Percentiles rank a stretch among this genome's conserved stretches.
Evolutionary conservation across 2,329 filamentous ascomycete genomes (phyloP).

Genomic region (Tolypocladium ophioglossoides): DNA sequence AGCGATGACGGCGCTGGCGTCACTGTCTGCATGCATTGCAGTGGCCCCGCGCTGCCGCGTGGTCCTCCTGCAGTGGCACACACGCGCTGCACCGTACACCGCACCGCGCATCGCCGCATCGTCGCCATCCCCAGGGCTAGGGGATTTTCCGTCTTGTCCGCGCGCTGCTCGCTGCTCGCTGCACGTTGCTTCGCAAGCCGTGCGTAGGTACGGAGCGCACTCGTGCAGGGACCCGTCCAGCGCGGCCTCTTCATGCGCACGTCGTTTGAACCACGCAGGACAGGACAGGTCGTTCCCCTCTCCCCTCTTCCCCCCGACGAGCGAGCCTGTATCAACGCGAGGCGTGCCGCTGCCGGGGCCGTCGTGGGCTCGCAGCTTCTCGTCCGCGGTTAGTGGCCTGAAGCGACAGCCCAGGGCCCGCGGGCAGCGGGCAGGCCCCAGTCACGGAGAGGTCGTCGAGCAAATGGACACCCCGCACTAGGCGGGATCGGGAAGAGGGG

Average conservation of each 20-base stretch:
- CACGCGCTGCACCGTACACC: neutral
- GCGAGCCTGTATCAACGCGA: neutral
- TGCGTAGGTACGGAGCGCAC: neutral
- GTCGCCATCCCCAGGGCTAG: too few species aligned
- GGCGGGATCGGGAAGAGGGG: slow-evolving; percentile 13
- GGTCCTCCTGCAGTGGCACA: neutral
- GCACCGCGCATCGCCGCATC: neutral
- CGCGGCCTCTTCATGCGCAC: too few species aligned
- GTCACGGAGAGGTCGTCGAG: neutral
- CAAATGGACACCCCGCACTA: slow-evolving; percentile 16
- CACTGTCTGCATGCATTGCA: neutral
- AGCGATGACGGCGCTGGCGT: neutral
- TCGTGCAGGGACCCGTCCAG: neutral
- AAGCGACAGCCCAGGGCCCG: neutral
- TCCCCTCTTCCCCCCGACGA: neutral
- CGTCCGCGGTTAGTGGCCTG: neutral
- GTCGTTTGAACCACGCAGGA: too few species aligned
- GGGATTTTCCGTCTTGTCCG: neutral
- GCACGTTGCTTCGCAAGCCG: neutral
- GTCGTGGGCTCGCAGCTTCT: neutral
- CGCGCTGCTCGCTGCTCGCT: neutral
- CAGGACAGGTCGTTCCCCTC: neutral
- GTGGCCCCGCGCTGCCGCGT: neutral
- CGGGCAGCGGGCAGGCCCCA: too few species aligned
- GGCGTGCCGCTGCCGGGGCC: neutral